Conservation (phyloP, 1,139 yeast genomes). For the Meyerozyma elateridarum region DNA sequence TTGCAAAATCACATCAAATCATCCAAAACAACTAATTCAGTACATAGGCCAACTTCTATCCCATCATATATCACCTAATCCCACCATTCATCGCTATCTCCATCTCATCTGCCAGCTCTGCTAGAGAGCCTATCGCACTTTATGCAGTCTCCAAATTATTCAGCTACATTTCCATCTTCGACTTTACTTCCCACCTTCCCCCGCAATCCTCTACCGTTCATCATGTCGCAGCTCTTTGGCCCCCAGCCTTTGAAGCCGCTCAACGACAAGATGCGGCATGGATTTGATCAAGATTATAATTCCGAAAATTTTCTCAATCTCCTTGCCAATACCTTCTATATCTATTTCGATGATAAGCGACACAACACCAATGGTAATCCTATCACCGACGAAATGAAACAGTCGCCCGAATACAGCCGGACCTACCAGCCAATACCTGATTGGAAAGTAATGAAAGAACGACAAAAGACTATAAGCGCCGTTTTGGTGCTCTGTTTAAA, state of each 20-base stretch:
- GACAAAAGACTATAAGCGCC: constrained; percentile 93
- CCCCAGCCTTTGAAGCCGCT: constrained; percentile 38
- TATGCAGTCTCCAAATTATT: too few species aligned
- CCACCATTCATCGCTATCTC: too few species aligned
- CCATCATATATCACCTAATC: too few species aligned
- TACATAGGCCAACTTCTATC: too few species aligned
- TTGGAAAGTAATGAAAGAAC: constrained; percentile 87
- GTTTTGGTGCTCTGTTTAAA: constrained; percentile 87
- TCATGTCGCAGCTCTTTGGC: constrained; percentile 13
- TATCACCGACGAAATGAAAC: constrained; percentile 50
- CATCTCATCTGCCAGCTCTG: too few species aligned
- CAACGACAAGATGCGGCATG: constrained; percentile 66
- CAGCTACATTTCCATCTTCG: too few species aligned
- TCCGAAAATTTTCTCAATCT: constrained; percentile 62
- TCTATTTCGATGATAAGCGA: constrained; percentile 83
- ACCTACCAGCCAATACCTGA: constrained; percentile 72
- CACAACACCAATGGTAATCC: constrained; percentile 91
- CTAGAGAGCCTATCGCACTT: too few species aligned
- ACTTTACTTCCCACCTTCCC: neutral
- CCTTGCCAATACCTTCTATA: constrained; percentile 68
- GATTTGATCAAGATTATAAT: constrained; percentile 66
- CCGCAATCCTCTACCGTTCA: neutral
- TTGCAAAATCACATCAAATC: too few species aligned
- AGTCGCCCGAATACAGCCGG: constrained; percentile 35
- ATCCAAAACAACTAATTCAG: too few species aligned